Base-by-base conservation (phyloP, 176 grass and related monocot species). In the Aegilops bicornis region DNA sequence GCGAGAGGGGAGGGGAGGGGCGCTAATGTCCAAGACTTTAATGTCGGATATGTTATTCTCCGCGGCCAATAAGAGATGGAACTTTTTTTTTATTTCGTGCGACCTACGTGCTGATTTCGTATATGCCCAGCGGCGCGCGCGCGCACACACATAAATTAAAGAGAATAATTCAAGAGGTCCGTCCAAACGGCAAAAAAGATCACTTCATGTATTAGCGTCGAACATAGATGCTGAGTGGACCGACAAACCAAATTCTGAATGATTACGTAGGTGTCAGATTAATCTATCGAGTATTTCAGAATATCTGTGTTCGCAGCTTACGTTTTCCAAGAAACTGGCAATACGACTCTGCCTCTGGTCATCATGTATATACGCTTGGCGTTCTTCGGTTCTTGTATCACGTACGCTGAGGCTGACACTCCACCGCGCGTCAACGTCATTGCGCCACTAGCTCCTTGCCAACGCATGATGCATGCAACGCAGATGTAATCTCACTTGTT, bases 201-300 rank as follows among this genome's bases (percentile, higher is more conserved):
- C 29, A 29, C 30, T 64, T 52, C 58, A 56, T 56, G n/a, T 27
- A 65, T 32, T 64, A 48, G 16, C 12, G n/a, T 32, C 4, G 67
- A 80, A 72, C 31, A 12, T 36, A 52, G n/a, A 22, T 61, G 70
- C 33, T 77, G 6, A 48, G 19, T 85, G 13, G n/a, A 48, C 71
- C 71, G 40, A 64, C 65, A 43, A n/a, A 65, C 13, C 64, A 78
- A 87, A 78, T 25, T 78, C 11, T 52, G 64, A 66, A 27, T 84
- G n/a, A 64, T 84, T 79, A 43, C n/a, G 30, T 29, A 48, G 22
- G 27, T 1, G 7, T 70, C 78, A 31, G 35, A 74, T 37, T 31
- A 50, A 50, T 50, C 32, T 42, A 22, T 32, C 22, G 9, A 69
- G 22, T 31, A 83, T 42, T 15, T 30, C 14, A 60, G 48, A 27